Percentiles rank a stretch among this genome's conserved stretches.
phyloP scores from a whole-genome alignment of 1,284 basidiomycete genomes.

The Sporisorium iseilematis-ciliati region DNA sequence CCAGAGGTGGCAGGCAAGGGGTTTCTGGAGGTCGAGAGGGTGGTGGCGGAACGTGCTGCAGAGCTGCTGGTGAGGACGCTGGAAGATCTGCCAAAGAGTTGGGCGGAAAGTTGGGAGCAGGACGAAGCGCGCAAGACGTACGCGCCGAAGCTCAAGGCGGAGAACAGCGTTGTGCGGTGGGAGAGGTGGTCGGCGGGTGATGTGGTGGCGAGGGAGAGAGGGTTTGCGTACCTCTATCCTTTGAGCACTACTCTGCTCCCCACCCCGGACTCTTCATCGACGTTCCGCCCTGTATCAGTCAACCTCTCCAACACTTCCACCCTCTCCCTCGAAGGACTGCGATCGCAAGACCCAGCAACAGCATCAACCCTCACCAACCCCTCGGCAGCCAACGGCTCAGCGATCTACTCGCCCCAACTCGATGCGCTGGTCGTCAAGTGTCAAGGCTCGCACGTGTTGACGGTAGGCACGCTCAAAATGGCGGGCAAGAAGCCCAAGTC shows the following conservation, averaged over 20 bases:
- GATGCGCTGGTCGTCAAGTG: slow-evolving; percentile 28
- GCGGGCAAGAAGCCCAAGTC: slow-evolving; percentile 41
- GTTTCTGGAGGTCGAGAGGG: slow-evolving; percentile 76
- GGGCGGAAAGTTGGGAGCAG: slow-evolving; percentile 71
- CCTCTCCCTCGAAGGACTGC: background rate
- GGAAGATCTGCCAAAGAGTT: slow-evolving; percentile 74
- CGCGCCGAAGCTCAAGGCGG: slow-evolving; percentile 58
- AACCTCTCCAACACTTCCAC: slow-evolving; percentile 8
- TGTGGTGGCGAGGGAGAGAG: slow-evolving; percentile 55
- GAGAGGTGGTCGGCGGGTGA: slow-evolving; percentile 39
- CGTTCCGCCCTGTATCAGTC: slow-evolving; percentile 13
- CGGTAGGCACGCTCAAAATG: slow-evolving; percentile 29
- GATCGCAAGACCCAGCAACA: background rate
- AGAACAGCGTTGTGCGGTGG: slow-evolving; percentile 47
- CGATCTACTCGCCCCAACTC: slow-evolving; percentile 16
- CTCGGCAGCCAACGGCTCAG: slow-evolving; percentile 11
- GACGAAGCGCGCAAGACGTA: slow-evolving; percentile 23
- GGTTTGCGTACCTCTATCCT: slow-evolving; percentile 53
- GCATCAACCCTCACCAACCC: background rate
- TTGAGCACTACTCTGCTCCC: slow-evolving; percentile 35
- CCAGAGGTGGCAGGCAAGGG: slow-evolving; percentile 68
- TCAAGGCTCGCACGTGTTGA: slow-evolving; percentile 4
- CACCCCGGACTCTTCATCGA: background rate
- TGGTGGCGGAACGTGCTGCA: slow-evolving; percentile 78
- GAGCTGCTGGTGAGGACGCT: slow-evolving; percentile 79